Evolutionary conservation across 805 yeast genomes (phyloP).

Genomic region (Cyberlindnera euphorbiiphila): DNA sequence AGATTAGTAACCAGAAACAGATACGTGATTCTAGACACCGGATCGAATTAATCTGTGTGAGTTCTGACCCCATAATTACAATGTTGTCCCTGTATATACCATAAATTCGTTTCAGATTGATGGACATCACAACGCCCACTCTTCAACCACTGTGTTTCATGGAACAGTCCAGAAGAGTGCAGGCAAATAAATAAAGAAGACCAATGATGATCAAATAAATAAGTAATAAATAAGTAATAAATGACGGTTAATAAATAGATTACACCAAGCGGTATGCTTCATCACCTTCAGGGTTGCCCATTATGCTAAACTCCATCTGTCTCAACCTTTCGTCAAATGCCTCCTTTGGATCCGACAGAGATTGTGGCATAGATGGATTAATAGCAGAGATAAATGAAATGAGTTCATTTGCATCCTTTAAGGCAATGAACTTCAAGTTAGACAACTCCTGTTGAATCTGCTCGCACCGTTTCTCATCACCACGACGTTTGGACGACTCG

Average conservation of each 20-base stretch:
- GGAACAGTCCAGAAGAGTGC: no score
- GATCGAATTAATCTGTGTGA: no score
- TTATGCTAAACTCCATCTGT: slow-evolving; percentile 22
- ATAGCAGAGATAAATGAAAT: slow-evolving; percentile 2
- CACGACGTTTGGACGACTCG: slow-evolving; percentile 8
- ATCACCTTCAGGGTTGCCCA: slow-evolving; percentile 20
- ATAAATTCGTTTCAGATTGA: no score
- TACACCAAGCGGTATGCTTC: background rate
- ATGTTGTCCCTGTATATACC: no score
- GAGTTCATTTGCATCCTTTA: slow-evolving; percentile 9
- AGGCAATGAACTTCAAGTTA: slow-evolving; percentile 10
- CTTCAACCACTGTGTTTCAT: no score
- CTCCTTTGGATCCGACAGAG: background rate
- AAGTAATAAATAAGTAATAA: slow-evolving; percentile 5
- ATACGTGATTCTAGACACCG: no score
- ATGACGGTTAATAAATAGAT: slow-evolving; percentile 4
- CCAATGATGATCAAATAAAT: background rate
- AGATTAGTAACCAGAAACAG: no score
- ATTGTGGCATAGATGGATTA: background rate
- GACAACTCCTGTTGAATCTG: slow-evolving; percentile 5
- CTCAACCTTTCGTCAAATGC: slow-evolving; percentile 14
- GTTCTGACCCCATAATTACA: no score
- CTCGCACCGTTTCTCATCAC: slow-evolving; percentile 11
- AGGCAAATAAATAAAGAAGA: background rate
- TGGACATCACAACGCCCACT: no score